These are phyloP conservation scores for Lachnellula occidentalis DNA, from an alignment of 2,329 filamentous ascomycete genomes.

Conservation along the genomic window DNA sequence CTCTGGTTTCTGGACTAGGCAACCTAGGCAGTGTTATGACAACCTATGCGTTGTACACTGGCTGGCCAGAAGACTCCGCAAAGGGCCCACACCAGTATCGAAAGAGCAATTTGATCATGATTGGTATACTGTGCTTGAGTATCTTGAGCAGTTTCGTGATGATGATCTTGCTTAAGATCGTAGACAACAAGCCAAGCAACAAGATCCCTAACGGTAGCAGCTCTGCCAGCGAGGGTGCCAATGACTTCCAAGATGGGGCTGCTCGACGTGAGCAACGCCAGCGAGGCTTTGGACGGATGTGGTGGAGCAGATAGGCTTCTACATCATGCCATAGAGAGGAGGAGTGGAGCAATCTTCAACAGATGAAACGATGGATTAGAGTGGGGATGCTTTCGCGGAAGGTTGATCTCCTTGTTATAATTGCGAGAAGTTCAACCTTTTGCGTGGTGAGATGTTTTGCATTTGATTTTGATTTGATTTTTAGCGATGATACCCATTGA, in stretches of 20 bases:
- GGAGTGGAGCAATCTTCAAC: slow-evolving; percentile 21
- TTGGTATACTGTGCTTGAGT: slow-evolving; percentile 75
- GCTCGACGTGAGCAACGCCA: slow-evolving; percentile 52
- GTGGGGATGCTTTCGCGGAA: not conserved
- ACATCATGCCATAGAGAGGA: not conserved
- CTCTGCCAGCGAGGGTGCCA: slow-evolving; percentile 35
- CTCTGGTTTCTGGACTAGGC: slow-evolving; percentile 79
- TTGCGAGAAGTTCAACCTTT: slow-evolving; percentile 20
- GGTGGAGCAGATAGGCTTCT: slow-evolving; percentile 23
- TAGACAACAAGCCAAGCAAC: slow-evolving; percentile 48
- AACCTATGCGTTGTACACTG: slow-evolving; percentile 83
- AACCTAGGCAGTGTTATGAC: slow-evolving; percentile 83
- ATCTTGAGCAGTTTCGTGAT: slow-evolving; percentile 67
- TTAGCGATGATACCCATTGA: slow-evolving; percentile 49
- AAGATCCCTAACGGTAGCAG: slow-evolving; percentile 38
- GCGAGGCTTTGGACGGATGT: slow-evolving; percentile 48
- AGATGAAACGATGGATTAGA: slow-evolving; percentile 3
- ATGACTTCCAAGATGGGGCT: slow-evolving; percentile 52
- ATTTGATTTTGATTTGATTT: slow-evolving; percentile 21
- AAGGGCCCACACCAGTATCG: slow-evolving; percentile 67
- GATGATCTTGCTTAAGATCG: slow-evolving; percentile 56
- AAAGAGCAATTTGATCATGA: slow-evolving; percentile 82
- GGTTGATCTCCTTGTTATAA: slow-evolving; percentile 6
- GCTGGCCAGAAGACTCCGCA: slow-evolving; percentile 73
- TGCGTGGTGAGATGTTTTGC: not conserved